Conservation (phyloP, 2,329 filamentous ascomycete genomes). For the Harringtonia aguacate region DNA sequence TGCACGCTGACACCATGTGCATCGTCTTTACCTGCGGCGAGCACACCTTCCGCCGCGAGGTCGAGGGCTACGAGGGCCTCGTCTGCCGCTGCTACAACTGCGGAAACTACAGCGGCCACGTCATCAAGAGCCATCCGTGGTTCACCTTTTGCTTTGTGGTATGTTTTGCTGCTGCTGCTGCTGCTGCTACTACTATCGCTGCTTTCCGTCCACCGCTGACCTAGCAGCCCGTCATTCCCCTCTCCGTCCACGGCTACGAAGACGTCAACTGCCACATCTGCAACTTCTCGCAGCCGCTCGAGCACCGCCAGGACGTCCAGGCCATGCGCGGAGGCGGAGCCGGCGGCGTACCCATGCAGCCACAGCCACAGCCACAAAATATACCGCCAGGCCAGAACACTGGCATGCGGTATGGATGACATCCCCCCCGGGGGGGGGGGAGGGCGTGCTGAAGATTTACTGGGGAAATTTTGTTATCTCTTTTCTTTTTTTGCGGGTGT, state of each 20-base stretch:
- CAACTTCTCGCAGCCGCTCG: conserved; percentile 60
- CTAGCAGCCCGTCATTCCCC: conserved; percentile 55
- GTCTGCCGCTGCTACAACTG: conserved; percentile 56
- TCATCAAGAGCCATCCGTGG: conserved; percentile 57
- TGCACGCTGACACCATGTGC: conserved; percentile 33
- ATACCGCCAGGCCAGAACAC: not conserved
- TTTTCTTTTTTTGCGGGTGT: no score
- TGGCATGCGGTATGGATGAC: not conserved
- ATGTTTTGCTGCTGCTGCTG: conserved; percentile 17
- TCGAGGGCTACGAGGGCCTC: conserved; percentile 50
- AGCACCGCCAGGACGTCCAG: conserved; percentile 44
- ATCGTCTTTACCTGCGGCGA: conserved; percentile 53
- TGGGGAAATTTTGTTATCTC: no score
- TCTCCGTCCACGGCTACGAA: conserved; percentile 55
- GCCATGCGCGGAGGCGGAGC: conserved; percentile 30
- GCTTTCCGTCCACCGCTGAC: not conserved
- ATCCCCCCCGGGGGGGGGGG: not conserved
- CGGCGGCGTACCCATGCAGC: conserved; percentile 21
- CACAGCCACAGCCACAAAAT: conserved; percentile 18
- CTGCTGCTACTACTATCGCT: conserved; percentile 1
- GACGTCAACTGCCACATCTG: conserved; percentile 67
- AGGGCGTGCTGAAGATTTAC: no score
- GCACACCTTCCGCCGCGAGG: conserved; percentile 48
- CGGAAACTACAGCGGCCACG: conserved; percentile 50
- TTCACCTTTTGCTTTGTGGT: conserved; percentile 73